Evolutionary conservation across 2,329 filamentous ascomycete genomes (phyloP), one percentile per base, ranked within the genome.

Genomic region (Sphaerostilbella broomeana): DNA sequence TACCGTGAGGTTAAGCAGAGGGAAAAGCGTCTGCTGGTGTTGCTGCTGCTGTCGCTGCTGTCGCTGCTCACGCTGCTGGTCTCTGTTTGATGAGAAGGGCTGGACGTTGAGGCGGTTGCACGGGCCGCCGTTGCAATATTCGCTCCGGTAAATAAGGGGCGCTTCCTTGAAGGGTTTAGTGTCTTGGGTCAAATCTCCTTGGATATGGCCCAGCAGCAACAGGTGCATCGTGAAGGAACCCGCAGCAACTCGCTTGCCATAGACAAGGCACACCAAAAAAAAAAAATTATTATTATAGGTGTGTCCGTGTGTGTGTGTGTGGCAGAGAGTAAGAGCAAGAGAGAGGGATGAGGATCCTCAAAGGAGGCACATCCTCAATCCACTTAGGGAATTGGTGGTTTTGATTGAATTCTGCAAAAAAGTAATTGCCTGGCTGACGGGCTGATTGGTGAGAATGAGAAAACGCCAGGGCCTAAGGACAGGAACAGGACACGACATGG

Each of bases 111-210:
- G 18, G 41, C 41, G 27, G 19, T 34, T 31, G 39, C 39, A 41
- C 39, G 26, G 39, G 20, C 32, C 25, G 4, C 12, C 26, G 26
- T 12, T n/a, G n/a, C n/a, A n/a, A n/a, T 31, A 30, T 18, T 30
- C 35, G 38, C 34, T 22, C 31, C 30, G 34, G 25, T 17, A 24
- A 44, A 46, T 46, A 22, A 46, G 42, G 44, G 44, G 44, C 43
- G 29, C 11, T 32, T 34, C 33, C 41, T 40, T 29, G 30, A 46
- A 40, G n/a, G 26, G 35, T 25, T 42, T 46, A 46, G 44, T 35
- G 44, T 22, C 29, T 29, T 19, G 28, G 35, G 15, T 25, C 12
- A 28, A 22, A 19, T 29, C 18, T 32, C 40, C 29, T 13, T 31
- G n/a, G 33, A 15, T 35, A 12, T 15, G 28, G 24, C 18, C 34